A percentile compares a stretch with the other conserved stretches of the same genome.
phyloP scores from a whole-genome alignment of 1,284 basidiomycete genomes.

The Grifola frondosa region DNA sequence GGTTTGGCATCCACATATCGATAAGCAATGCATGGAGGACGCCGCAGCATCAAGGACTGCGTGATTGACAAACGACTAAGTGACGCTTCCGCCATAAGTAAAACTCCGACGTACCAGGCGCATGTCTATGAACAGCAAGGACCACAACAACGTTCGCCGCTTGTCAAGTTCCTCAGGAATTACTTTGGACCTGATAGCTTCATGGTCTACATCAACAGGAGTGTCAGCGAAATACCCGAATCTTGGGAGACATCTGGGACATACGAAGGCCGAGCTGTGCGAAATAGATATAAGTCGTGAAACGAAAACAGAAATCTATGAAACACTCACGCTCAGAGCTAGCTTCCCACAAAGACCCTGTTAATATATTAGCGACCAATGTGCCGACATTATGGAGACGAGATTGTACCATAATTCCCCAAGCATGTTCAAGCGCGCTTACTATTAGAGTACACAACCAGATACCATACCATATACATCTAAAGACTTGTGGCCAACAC shows the following conservation, averaged over 20 bases:
- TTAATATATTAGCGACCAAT: too few species aligned
- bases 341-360: constrained; percentile 32
- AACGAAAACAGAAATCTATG: constrained; percentile 9
- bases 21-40: constrained; percentile 29
- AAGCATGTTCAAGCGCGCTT: constrained; percentile 64
- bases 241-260: constrained; percentile 24
- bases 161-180: constrained; percentile 52
- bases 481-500: too few species aligned
- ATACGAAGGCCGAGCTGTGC: constrained; percentile 61
- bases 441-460: constrained; percentile 67
- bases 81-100: too few species aligned
- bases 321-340: constrained; percentile 52
- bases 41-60: constrained; percentile 31
- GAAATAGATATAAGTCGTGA: constrained; percentile 14
- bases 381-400: too few species aligned
- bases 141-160: constrained; percentile 59
- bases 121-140: constrained; percentile 50
- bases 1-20: constrained; percentile 30
- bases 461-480: constrained; percentile 75
- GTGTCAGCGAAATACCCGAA: too few species aligned
- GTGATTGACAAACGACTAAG: background rate
- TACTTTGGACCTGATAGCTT: constrained; percentile 53
- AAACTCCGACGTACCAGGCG: constrained; percentile 50
- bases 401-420: constrained; percentile 58
- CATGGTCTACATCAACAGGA: too few species aligned